Evolutionary conservation across 345 rosid species (phyloP).

Genomic region (Sonneratia alba): DNA sequence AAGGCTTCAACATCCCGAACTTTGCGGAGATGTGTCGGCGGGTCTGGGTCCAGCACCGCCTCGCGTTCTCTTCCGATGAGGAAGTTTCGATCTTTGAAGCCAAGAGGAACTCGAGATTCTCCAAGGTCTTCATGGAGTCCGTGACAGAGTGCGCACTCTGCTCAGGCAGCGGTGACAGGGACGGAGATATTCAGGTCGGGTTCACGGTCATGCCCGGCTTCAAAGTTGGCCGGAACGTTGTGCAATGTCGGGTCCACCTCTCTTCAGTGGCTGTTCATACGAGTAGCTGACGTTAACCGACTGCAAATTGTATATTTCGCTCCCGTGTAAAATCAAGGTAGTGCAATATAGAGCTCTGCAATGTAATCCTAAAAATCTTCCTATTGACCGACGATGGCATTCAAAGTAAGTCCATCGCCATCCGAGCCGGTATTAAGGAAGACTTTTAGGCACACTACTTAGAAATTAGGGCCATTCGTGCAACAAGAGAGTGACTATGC

Average conservation of each 20-base stretch:
- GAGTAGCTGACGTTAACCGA: constrained; percentile 14
- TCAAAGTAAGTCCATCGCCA: not conserved
- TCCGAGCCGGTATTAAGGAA: not conserved
- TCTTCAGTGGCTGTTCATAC: constrained; percentile 33
- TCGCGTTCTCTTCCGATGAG: constrained; percentile 54
- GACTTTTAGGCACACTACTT: not conserved
- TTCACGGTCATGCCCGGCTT: constrained; percentile 94
- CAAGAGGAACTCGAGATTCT: constrained; percentile 53
- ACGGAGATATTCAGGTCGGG: constrained; percentile 40
- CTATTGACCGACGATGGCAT: not conserved
- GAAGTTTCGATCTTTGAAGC: constrained; percentile 62
- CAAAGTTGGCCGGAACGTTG: constrained; percentile 55
- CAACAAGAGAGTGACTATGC: no score
- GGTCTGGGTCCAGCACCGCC: constrained; percentile 64
- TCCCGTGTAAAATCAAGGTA: constrained; percentile 5
- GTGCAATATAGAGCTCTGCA: not conserved
- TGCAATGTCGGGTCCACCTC: constrained; percentile 74
- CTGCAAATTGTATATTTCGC: not conserved
- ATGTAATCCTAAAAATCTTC: not conserved
- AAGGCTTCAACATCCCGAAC: constrained; percentile 43
- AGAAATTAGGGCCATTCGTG: no score
- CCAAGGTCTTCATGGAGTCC: constrained; percentile 85
- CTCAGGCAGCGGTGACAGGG: constrained; percentile 13
- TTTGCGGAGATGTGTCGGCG: constrained; percentile 72
- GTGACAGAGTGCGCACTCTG: constrained; percentile 41